Evolutionary conservation across 352 stramenopile species (phyloP), one percentile per base, ranked within the genome.

Genomic region (Blastocystis sp.): DNA sequence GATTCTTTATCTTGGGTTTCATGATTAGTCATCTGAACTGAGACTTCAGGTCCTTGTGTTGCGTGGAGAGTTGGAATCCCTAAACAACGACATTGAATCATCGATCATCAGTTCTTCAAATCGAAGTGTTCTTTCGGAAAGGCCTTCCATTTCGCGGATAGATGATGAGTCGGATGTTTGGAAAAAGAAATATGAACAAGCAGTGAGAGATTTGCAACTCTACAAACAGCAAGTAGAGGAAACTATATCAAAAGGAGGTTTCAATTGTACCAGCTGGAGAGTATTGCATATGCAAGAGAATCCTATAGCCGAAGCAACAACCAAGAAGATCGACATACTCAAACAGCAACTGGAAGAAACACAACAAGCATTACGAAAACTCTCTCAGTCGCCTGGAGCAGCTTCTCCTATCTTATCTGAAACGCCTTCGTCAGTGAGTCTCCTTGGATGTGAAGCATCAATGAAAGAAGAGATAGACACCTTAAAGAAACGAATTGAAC

Each of bases 401-500:
- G 14, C 42, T 11, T 59, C 43, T 2, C 43, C 69, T 61, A 0
- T 42, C 0, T 27, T 52, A 1, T 21, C 69, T 12, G 11, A 16
- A 35, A 12, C 21, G 29, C 16, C 32, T 80, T 63, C 69, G 19
- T 24, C 21, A 12, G 16, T 58, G 14, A 35, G 56, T 63, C 56
- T 35, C 0, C 56, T 35, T 27, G 29, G 56, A 7, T 27, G n/a
- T 63, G 56, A 35, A 63, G n/a, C 56, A 27, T 46, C 39, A 9
- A 46, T 46, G 24, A 32, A 51, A 19, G 49, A 66, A 14, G 71
- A 83, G 46, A 66, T 83, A 6, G 71, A 83, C 16, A 83, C 46
- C 4, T 56, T 83, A 29, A 83, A 83, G 71, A 83, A 83, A 46
- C 43, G 71, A 67, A 83, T 83, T 43, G 42, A 59, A 43, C 16